Evolutionary conservation across 1,284 basidiomycete species (phyloP), one percentile per base, ranked within the genome.

Genomic region (Cryptococcus hybrid): DNA sequence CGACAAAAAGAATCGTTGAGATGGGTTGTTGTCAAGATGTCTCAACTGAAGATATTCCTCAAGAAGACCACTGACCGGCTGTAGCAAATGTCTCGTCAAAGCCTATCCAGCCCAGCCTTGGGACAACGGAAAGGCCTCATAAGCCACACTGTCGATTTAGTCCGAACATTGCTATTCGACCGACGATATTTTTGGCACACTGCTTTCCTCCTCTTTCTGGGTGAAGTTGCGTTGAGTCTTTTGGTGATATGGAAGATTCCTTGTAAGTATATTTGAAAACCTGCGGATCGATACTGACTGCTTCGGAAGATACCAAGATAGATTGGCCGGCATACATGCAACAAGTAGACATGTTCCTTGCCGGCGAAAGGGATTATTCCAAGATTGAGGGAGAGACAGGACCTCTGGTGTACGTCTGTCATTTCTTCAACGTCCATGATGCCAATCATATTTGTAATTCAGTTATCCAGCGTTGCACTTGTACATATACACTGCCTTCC

Each of bases 401-500:
- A 5, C 92, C 91, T 5, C 82, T 96, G 12, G 94, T 98, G 92
- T 94, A 66, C 78, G 89, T 80, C 15, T 6, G 15, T 4, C 30
- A 6, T 6, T 43, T 12, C 12, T 9, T 40, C 52, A 58, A 37
- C 12, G 40, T 11, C 40, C 15, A 42, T 42, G 12, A 15, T 12
- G 15, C 15, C 12, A 42, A 42, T 5, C 34, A n/a, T 7, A 30
- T n/a, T 5, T 42, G 34, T 2, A n/a, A n/a, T 70, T 30, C 30
- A 95, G 92, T 48, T 99, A 99, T 76, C 96, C 96, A 1, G 96
- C 94, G 13, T 88, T 92, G 1, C 93, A 97, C 74, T 81, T 99
- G 54, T 86, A 89, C 70, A 84, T 96, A 60, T 93, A 95, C 76
- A 82, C 85, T 3, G 61, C 85, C n/a, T 79, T 99, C 0, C 84